Percentiles rank a stretch among this genome's conserved stretches.
Evolutionary conservation across 2,329 filamentous ascomycete genomes (phyloP).

Genomic region (Tolypocladium ophioglossoides): DNA sequence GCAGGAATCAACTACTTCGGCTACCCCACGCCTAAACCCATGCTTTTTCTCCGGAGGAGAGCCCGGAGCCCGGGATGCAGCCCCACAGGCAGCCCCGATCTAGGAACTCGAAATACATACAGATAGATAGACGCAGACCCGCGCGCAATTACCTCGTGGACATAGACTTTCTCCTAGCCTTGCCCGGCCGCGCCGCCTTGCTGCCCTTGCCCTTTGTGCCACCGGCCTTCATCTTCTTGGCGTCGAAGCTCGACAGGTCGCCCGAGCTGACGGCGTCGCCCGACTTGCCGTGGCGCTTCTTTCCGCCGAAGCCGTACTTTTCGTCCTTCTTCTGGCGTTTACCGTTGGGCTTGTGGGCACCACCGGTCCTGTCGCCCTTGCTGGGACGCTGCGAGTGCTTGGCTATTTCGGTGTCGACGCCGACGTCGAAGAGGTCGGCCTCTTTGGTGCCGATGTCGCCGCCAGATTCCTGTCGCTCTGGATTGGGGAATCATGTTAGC

Average conservation of each 20-base stretch:
- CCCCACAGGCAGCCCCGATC: background rate
- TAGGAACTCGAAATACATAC: background rate
- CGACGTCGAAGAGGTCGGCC: slow-evolving; percentile 84
- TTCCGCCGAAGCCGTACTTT: slow-evolving; percentile 92
- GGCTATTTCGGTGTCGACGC: slow-evolving; percentile 57
- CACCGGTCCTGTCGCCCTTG: slow-evolving; percentile 17
- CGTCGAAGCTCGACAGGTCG: slow-evolving; percentile 72
- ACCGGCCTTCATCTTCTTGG: slow-evolving; percentile 69
- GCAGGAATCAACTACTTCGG: background rate
- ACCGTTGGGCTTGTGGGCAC: slow-evolving; percentile 30
- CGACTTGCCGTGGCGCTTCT: slow-evolving; percentile 87
- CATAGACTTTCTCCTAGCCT: slow-evolving; percentile 38
- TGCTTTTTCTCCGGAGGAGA: background rate
- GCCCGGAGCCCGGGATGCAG: background rate
- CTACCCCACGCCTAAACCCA: background rate
- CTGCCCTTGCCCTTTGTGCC: slow-evolving; percentile 14
- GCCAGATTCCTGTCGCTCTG: slow-evolving; percentile 72
- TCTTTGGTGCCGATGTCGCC: slow-evolving; percentile 59
- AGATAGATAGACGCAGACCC: background rate
- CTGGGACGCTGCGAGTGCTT: slow-evolving; percentile 26
- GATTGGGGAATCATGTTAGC: slow-evolving; percentile 5
- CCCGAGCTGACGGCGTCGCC: slow-evolving; percentile 75
- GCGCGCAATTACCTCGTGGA: slow-evolving; percentile 10
- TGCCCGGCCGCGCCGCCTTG: slow-evolving; percentile 36
- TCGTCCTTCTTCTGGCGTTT: slow-evolving; percentile 92